These are phyloP conservation scores for Coix lacrymajobi DNA, from an alignment of 176 grass and related monocot genomes.

Conservation along the genomic window DNA sequence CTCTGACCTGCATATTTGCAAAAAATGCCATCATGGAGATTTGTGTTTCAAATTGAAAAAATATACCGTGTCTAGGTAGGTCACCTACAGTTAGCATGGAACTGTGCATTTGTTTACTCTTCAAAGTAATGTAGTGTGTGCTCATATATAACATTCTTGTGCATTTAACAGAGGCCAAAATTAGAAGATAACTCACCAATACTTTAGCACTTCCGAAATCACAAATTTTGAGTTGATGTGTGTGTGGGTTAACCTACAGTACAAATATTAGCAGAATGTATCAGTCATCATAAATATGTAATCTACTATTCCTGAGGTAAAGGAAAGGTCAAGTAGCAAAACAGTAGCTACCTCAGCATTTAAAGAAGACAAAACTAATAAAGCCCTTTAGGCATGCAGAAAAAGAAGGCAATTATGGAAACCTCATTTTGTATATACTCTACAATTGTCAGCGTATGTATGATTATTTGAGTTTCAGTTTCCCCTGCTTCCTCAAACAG, in stretches of 20 bases:
- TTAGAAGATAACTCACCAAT: conserved; percentile 44
- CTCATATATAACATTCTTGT: not conserved
- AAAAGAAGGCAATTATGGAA: not conserved
- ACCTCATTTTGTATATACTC: not conserved
- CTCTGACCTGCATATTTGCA: conserved; percentile 59
- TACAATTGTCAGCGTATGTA: not conserved
- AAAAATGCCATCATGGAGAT: not conserved
- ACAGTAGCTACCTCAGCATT: not conserved
- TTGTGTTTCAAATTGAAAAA: not conserved
- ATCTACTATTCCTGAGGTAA: not conserved
- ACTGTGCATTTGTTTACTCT: not conserved
- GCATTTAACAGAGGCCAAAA: conserved; percentile 1
- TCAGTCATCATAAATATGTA: not conserved
- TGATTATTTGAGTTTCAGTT: not conserved
- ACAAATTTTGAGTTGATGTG: conserved; percentile 58
- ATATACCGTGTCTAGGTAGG: not conserved
- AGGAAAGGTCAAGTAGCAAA: not conserved
- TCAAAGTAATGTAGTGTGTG: not conserved
- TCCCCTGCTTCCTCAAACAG: conserved; percentile 11
- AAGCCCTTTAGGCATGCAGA: not conserved
- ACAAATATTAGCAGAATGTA: not conserved
- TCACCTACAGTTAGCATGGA: not conserved
- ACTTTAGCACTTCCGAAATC: conserved; percentile 59
- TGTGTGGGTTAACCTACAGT: conserved; percentile 51
- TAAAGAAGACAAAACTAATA: not conserved